Evolutionary conservation across 176 grass and related monocot genomes (phyloP).

Genomic region (Aegilops umbellulata): DNA sequence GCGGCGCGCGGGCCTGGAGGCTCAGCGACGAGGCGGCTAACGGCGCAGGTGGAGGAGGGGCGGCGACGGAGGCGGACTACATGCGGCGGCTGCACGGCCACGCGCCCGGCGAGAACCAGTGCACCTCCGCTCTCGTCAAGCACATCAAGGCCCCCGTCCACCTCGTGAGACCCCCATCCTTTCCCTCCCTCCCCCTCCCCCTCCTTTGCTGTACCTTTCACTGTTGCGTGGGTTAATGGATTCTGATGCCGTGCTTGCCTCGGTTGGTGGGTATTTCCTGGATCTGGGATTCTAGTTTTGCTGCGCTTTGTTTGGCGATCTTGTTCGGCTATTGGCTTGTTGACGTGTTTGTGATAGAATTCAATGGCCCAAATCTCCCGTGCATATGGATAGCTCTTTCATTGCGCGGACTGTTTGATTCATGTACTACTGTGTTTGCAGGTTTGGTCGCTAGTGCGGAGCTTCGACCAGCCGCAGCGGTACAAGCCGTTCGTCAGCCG

Average conservation of each 20-base stretch:
- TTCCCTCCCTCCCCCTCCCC: background rate
- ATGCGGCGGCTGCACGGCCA: constrained; percentile 70
- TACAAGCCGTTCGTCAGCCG: constrained; percentile 88
- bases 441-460: constrained; percentile 88
- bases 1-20: constrained; percentile 35
- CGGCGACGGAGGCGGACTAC: constrained; percentile 42
- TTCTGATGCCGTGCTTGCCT: background rate
- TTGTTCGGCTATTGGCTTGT: background rate
- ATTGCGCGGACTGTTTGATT: background rate
- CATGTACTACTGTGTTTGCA: constrained; percentile 24
- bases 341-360: background rate
- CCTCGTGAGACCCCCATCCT: constrained; percentile 43
- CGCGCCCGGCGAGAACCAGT: constrained; percentile 67
- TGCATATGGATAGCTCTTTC: background rate
- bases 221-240: background rate
- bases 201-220: background rate
- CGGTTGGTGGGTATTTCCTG: background rate
- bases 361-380: background rate
- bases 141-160: constrained; percentile 83
- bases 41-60: background rate
- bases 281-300: constrained; percentile 19
- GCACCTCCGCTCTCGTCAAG: constrained; percentile 66
- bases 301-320: background rate
- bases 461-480: constrained; percentile 86
- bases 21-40: constrained; percentile 32